Evolutionary conservation across 2,329 filamentous ascomycete species (phyloP).

Genomic region (Phialemoniopsis sp.): DNA sequence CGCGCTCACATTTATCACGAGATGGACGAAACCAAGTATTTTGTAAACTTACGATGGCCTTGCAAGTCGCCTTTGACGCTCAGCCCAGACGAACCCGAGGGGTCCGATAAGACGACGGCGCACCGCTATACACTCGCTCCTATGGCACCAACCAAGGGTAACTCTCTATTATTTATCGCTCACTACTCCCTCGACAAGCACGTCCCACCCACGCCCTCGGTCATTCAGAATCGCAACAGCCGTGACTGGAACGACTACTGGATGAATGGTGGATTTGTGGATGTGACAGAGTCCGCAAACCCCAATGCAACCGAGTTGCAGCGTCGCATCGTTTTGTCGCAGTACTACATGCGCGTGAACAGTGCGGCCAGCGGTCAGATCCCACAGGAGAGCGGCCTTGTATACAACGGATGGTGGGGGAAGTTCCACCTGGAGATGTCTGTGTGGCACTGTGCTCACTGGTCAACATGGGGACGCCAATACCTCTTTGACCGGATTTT

Average conservation of each 20-base stretch:
- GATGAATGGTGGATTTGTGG: slow-evolving; percentile 34
- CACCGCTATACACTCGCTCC: slow-evolving; percentile 26
- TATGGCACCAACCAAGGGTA: background rate
- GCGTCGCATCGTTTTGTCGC: slow-evolving; percentile 34
- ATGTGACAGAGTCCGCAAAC: slow-evolving; percentile 28
- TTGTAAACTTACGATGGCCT: slow-evolving; percentile 29
- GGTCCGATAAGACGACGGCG: slow-evolving; percentile 22
- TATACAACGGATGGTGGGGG: slow-evolving; percentile 43
- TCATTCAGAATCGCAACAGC: slow-evolving; percentile 16
- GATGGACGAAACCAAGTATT: slow-evolving; percentile 33
- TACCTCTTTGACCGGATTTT: slow-evolving; percentile 23
- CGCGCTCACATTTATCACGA: slow-evolving; percentile 28
- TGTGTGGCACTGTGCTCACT: slow-evolving; percentile 29
- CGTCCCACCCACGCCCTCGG: slow-evolving; percentile 15
- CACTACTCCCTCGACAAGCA: slow-evolving; percentile 23
- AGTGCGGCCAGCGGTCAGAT: slow-evolving; percentile 28
- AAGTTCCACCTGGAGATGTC: slow-evolving; percentile 35
- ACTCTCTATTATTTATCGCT: slow-evolving; percentile 25
- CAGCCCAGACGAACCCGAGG: slow-evolving; percentile 14
- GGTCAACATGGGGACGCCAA: slow-evolving; percentile 27
- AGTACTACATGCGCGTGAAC: slow-evolving; percentile 38
- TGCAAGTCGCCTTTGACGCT: slow-evolving; percentile 11
- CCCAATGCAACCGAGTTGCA: slow-evolving; percentile 34
- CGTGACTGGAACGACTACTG: slow-evolving; percentile 28
- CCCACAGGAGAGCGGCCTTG: slow-evolving; percentile 37